These are phyloP conservation scores for Cyphellophora europaea DNA, from an alignment of 2,329 filamentous ascomycete species.

Conservation along the genomic window DNA sequence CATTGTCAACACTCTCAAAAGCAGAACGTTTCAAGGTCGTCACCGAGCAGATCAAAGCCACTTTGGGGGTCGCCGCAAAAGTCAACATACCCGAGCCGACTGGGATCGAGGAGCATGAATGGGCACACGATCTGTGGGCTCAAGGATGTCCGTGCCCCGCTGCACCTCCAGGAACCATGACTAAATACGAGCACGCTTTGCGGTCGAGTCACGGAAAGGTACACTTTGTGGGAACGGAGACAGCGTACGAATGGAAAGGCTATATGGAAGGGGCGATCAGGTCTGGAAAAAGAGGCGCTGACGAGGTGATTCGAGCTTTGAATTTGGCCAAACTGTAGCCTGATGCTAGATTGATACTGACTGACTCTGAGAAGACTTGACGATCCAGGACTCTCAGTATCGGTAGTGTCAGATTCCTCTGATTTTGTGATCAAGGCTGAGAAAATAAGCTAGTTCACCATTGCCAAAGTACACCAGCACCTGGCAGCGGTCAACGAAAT, in stretches of 20 bases:
- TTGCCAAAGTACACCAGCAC: too few species aligned
- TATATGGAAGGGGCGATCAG: conserved; percentile 51
- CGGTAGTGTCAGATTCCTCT: too few species aligned
- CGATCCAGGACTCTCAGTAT: too few species aligned
- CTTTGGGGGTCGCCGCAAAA: neutral
- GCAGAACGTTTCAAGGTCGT: conserved; percentile 8
- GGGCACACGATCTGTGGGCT: too few species aligned
- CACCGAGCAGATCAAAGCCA: conserved; percentile 7
- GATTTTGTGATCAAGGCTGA: too few species aligned
- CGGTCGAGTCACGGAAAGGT: conserved; percentile 29
- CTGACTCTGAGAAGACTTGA: too few species aligned
- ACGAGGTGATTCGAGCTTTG: conserved; percentile 31
- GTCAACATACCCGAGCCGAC: neutral
- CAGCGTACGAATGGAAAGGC: conserved; percentile 43
- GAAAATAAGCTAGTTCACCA: too few species aligned
- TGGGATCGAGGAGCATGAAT: neutral
- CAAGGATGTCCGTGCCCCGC: neutral
- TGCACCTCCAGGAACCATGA: neutral
- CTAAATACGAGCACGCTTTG: conserved; percentile 16
- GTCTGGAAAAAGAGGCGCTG: conserved; percentile 39
- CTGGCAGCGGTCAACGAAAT: too few species aligned
- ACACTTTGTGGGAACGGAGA: conserved; percentile 49
- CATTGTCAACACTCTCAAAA: conserved; percentile 8
- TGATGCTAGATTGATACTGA: too few species aligned
- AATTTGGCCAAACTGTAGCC: too few species aligned